Conservation (phyloP, 1,284 basidiomycete species). For the Malassezia nana region DNA sequence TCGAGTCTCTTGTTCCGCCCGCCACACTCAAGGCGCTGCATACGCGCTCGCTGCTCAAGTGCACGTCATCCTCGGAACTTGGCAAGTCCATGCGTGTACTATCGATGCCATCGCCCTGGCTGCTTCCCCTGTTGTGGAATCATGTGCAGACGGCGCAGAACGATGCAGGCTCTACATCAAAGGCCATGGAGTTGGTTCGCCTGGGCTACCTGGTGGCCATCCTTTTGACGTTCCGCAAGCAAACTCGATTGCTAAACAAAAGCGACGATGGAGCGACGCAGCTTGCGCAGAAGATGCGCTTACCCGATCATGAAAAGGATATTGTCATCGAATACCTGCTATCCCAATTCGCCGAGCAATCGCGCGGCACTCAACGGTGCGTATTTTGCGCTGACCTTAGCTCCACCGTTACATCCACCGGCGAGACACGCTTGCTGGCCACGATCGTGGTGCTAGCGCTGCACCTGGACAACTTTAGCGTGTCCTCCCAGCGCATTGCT, state of each 20-base stretch:
- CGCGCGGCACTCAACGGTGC: slow-evolving; percentile 19
- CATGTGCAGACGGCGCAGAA: slow-evolving; percentile 16
- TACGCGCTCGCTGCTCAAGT: slow-evolving; percentile 3
- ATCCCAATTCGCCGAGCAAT: slow-evolving; percentile 20
- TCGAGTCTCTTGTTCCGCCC: slow-evolving; percentile 29
- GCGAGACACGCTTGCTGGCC: slow-evolving; percentile 34
- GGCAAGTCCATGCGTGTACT: slow-evolving; percentile 14
- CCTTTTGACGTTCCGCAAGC: slow-evolving; percentile 19
- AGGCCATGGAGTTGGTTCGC: slow-evolving; percentile 13
- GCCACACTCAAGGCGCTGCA: slow-evolving; percentile 24
- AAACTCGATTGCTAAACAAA: slow-evolving; percentile 4
- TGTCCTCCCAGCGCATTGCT: slow-evolving; percentile 24
- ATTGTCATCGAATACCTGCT: slow-evolving; percentile 23
- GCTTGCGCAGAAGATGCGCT: slow-evolving; percentile 19
- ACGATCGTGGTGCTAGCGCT: slow-evolving; percentile 37
- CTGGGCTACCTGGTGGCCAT: slow-evolving; percentile 20
- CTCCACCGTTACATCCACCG: slow-evolving; percentile 6
- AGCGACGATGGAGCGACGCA: slow-evolving; percentile 12
- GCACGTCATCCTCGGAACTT: slow-evolving; percentile 9
- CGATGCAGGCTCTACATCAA: neutral
- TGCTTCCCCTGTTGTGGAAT: slow-evolving; percentile 20
- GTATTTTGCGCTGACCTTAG: slow-evolving; percentile 1
- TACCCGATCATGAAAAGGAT: slow-evolving; percentile 15
- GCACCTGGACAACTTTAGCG: slow-evolving; percentile 39
- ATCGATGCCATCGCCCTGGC: slow-evolving; percentile 17